phyloP scores from a whole-genome alignment of 148 eudicot genomes.

The Chenopodium quinoa region DNA sequence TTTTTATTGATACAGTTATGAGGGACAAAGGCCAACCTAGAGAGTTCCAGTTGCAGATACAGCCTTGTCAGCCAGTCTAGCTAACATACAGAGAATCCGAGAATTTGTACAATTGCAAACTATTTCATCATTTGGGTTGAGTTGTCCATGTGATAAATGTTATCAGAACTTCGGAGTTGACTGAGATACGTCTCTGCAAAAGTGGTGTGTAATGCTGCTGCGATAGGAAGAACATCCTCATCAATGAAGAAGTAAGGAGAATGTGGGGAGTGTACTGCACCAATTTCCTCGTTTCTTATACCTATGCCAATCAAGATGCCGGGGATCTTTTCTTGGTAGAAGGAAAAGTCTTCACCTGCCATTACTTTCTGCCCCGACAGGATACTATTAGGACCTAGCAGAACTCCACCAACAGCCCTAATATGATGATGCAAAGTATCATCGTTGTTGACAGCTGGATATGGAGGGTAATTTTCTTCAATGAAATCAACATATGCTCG shows the following conservation, averaged over 20 bases:
- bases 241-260: constrained; percentile 76
- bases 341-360: constrained; percentile 92
- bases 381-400: constrained; percentile 59
- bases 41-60: not conserved
- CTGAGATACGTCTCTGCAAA: constrained; percentile 57
- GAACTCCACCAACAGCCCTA: constrained; percentile 35
- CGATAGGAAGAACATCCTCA: constrained; percentile 70
- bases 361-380: constrained; percentile 36
- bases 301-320: constrained; percentile 62
- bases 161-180: constrained; percentile 26
- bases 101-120: not conserved
- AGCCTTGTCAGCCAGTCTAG: not conserved
- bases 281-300: constrained; percentile 58
- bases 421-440: constrained; percentile 52
- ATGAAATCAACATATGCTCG: constrained; percentile 42
- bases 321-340: constrained; percentile 70
- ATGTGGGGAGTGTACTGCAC: constrained; percentile 60
- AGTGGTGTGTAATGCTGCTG: constrained; percentile 59
- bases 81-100: not conserved
- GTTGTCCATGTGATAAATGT: not conserved
- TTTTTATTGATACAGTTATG: not conserved
- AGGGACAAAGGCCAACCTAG: not conserved
- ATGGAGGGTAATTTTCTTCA: constrained; percentile 42
- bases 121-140: not conserved
- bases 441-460: constrained; percentile 67